A percentile compares a stretch with the other conserved stretches of the same genome.
phyloP scores from a whole-genome alignment of 495 filamentous ascomycete species.

The Trypethelium eluteriae region DNA sequence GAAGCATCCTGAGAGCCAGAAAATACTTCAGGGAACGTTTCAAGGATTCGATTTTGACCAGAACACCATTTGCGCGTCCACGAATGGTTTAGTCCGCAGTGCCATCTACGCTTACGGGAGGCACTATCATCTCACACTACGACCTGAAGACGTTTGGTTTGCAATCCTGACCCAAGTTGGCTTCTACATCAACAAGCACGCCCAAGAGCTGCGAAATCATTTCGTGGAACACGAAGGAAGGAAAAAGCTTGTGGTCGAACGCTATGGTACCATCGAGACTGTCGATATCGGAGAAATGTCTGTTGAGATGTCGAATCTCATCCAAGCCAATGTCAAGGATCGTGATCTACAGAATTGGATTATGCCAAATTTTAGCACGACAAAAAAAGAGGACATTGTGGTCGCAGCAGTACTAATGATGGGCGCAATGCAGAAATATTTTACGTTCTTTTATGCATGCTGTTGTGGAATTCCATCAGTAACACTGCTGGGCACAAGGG shows the following conservation, averaged over 20 bases:
- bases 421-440: slow-evolving; percentile 40
- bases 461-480: slow-evolving; percentile 45
- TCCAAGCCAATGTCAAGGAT: slow-evolving; percentile 37
- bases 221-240: slow-evolving; percentile 38
- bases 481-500: slow-evolving; percentile 40
- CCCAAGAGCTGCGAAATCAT: slow-evolving; percentile 32
- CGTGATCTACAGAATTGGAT: slow-evolving; percentile 37
- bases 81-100: slow-evolving; percentile 12
- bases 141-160: slow-evolving; percentile 19
- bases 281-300: slow-evolving; percentile 19
- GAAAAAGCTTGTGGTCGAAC: slow-evolving; percentile 22
- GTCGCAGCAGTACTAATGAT: slow-evolving; percentile 39
- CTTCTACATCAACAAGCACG: slow-evolving; percentile 31
- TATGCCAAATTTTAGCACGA: slow-evolving; percentile 40
- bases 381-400: slow-evolving; percentile 32
- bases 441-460: slow-evolving; percentile 26
- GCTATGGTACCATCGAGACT: background rate
- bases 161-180: slow-evolving; percentile 16
- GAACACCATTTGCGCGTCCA: background rate
- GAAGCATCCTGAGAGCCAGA: background rate
- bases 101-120: slow-evolving; percentile 12
- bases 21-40: slow-evolving; percentile 14
- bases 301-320: slow-evolving; percentile 26
- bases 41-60: background rate
- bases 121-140: slow-evolving; percentile 16